Evolutionary conservation across 768 basidiomycete species (phyloP).

Genomic region (Termitomyces sp.): DNA sequence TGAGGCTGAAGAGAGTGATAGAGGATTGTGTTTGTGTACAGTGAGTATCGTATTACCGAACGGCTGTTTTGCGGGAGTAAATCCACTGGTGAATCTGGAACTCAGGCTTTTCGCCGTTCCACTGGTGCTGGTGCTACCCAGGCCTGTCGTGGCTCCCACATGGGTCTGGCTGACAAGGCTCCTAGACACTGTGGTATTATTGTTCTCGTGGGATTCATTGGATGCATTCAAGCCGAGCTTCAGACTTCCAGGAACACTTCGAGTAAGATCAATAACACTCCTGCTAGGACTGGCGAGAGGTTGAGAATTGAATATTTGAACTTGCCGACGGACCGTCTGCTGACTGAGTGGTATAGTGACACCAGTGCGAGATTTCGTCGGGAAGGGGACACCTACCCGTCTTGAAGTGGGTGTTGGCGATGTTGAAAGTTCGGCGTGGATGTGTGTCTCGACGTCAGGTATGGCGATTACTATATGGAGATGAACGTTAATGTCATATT

Average conservation of each 20-base stretch:
- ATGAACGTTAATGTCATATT: constrained; percentile 20
- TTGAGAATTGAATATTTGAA: constrained; percentile 81
- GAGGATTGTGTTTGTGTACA: constrained; percentile 14
- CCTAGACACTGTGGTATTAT: constrained; percentile 28
- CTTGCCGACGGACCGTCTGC: constrained; percentile 50
- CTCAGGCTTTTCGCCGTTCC: constrained; percentile 29
- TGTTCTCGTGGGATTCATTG: constrained; percentile 26
- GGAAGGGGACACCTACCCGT: constrained; percentile 74
- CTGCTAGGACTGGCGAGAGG: constrained; percentile 58
- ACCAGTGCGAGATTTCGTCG: constrained; percentile 56
- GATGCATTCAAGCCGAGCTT: constrained; percentile 22
- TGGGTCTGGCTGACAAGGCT: constrained; percentile 40
- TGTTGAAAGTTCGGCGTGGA: constrained; percentile 57
- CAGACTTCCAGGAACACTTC: constrained; percentile 20
- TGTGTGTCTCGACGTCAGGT: constrained; percentile 74
- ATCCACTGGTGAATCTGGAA: constrained; percentile 34
- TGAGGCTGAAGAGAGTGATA: constrained; percentile 35
- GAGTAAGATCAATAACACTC: constrained; percentile 25
- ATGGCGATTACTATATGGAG: constrained; percentile 68
- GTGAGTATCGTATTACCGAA: constrained; percentile 11
- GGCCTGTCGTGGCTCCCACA: constrained; percentile 25
- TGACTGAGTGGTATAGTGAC: constrained; percentile 56
- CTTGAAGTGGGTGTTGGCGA: constrained; percentile 73
- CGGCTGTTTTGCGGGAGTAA: constrained; percentile 22
- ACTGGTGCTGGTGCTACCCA: constrained; percentile 18